phyloP scores from a whole-genome alignment of 768 basidiomycete species.

The Trametes maxima region DNA sequence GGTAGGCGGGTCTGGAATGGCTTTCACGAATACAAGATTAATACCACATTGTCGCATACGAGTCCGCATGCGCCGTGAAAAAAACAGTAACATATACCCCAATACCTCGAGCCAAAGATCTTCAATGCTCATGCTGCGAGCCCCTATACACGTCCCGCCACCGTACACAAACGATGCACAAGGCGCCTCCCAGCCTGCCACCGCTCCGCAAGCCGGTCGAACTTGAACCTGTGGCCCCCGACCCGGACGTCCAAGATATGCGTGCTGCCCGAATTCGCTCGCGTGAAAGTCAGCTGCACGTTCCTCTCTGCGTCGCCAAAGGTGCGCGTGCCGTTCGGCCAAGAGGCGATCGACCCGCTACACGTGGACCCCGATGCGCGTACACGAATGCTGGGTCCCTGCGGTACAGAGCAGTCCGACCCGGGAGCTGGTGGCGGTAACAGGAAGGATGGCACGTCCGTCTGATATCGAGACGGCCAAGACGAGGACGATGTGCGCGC shows the following conservation, averaged over 20 bases:
- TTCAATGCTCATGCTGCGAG: no score
- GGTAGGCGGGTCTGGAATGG: no score
- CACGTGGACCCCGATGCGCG: neutral
- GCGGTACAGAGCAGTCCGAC: neutral
- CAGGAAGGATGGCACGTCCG: neutral
- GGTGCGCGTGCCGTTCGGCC: conserved; percentile 4
- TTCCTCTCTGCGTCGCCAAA: conserved; percentile 15
- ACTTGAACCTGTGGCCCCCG: neutral
- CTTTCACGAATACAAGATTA: no score
- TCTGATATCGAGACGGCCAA: neutral
- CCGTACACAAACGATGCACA: no score
- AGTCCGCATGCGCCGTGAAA: no score
- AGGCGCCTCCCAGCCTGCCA: no score
- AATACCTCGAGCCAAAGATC: no score
- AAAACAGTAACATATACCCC: no score
- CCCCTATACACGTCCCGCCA: no score
- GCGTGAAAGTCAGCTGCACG: conserved; percentile 21
- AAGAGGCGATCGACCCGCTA: neutral
- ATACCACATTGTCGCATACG: no score
- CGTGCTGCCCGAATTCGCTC: neutral
- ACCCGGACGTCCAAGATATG: conserved; percentile 12
- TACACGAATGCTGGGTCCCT: no score
- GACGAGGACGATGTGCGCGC: neutral
- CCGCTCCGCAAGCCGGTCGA: no score
- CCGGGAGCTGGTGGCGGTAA: neutral